Percentiles rank a stretch among this genome's conserved stretches.
Conservation (phyloP, 2,329 filamentous ascomycete genomes). For the Neonectria coccinea region DNA sequence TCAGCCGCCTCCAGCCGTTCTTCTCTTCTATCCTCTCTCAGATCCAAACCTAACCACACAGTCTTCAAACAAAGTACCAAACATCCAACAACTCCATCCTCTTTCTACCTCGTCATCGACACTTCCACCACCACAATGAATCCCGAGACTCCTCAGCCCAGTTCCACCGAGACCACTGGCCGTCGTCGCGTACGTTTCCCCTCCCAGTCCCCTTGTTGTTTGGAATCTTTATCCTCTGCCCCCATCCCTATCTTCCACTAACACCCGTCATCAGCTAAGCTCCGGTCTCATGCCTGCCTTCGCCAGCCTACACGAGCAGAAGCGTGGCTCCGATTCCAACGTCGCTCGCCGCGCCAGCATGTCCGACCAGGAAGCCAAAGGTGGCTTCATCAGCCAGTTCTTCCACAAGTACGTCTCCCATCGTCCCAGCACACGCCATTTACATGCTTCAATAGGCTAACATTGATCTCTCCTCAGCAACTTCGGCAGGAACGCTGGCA, state of each 20-base stretch:
- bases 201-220: neutral
- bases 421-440: neutral
- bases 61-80: neutral
- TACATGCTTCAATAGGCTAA: slow-evolving; percentile 8
- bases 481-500: slow-evolving; percentile 49
- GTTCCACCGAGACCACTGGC: slow-evolving; percentile 32
- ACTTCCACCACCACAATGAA: slow-evolving; percentile 43
- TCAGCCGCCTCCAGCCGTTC: neutral
- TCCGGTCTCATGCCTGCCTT: slow-evolving; percentile 62
- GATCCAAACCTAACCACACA: neutral
- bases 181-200: slow-evolving; percentile 47
- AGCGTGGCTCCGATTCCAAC: slow-evolving; percentile 59
- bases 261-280: slow-evolving; percentile 48
- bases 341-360: slow-evolving; percentile 65
- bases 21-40: neutral
- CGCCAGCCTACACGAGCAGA: slow-evolving; percentile 63
- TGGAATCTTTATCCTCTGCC: neutral
- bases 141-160: slow-evolving; percentile 44
- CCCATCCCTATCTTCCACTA: slow-evolving; percentile 8
- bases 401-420: slow-evolving; percentile 65
- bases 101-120: neutral
- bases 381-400: slow-evolving; percentile 65
- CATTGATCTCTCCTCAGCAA: slow-evolving; percentile 39
- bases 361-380: slow-evolving; percentile 62
- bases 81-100: neutral